These are phyloP conservation scores for Micractinium sp. DNA, from an alignment of 139 green algal species.

Conservation along the genomic window DNA sequence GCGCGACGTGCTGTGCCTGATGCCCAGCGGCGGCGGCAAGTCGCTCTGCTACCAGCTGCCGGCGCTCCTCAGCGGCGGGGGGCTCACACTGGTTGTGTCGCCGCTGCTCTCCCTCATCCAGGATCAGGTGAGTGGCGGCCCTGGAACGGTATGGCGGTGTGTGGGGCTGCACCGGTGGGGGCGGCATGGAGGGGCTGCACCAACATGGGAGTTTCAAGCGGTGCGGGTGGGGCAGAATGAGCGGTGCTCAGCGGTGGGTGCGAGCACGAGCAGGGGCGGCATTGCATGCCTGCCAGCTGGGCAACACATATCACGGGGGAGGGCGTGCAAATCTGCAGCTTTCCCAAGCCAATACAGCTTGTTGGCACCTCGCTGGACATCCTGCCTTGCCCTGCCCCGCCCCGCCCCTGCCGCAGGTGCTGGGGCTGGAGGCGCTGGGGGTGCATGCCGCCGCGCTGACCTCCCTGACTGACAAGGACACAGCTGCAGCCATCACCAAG, in stretches of 20 bases:
- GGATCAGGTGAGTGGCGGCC: constrained; percentile 58
- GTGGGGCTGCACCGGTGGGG: not conserved
- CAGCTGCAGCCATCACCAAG: constrained; percentile 43
- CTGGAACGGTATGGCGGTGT: not conserved
- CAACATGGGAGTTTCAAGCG: too few species aligned
- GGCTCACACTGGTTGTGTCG: constrained; percentile 70
- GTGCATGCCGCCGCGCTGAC: constrained; percentile 60
- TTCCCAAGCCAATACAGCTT: not conserved
- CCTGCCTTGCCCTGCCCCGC: not conserved
- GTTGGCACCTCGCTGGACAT: too few species aligned
- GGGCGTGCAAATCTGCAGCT: not conserved
- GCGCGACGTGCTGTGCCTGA: constrained; percentile 74
- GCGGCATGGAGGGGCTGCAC: too few species aligned
- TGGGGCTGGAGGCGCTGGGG: constrained; percentile 43
- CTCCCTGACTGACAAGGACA: constrained; percentile 69
- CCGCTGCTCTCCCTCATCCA: constrained; percentile 79
- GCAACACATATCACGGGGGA: too few species aligned
- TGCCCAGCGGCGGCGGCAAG: constrained; percentile 73
- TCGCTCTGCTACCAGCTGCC: constrained; percentile 81
- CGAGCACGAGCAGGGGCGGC: too few species aligned
- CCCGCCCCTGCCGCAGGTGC: constrained; percentile 35
- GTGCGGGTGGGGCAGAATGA: too few species aligned
- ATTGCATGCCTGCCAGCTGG: too few species aligned
- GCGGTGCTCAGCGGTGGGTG: too few species aligned
- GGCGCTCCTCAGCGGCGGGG: constrained; percentile 51